Evolutionary conservation across 768 basidiomycete species (phyloP).

Genomic region (Sutorius australiensis): DNA sequence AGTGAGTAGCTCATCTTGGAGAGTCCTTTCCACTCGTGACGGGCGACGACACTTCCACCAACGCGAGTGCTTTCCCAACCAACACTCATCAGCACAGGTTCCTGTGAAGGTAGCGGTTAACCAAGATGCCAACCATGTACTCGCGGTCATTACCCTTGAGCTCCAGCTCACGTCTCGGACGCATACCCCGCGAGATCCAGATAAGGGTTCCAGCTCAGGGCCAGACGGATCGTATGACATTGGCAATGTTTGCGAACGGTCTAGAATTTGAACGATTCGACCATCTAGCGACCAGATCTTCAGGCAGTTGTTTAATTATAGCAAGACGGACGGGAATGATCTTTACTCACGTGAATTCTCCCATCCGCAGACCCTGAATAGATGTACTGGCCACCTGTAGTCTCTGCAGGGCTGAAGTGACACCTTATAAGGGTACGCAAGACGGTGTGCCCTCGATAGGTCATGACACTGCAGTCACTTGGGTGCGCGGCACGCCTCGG

Average conservation of each 20-base stretch:
- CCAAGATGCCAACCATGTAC: neutral
- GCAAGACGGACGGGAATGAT: neutral
- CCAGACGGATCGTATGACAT: conserved; percentile 72
- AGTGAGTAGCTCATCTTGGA: conserved; percentile 62
- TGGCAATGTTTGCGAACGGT: conserved; percentile 70
- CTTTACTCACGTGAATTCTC: conserved; percentile 63
- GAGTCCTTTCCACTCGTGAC: conserved; percentile 96
- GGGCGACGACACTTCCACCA: conserved; percentile 74
- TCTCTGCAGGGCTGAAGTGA: conserved; percentile 91
- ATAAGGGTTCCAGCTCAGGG: conserved; percentile 39
- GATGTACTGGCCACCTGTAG: conserved; percentile 89
- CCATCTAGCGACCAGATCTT: conserved; percentile 98
- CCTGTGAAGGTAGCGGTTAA: conserved; percentile 36
- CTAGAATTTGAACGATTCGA: conserved; percentile 73
- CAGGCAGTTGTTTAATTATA: neutral
- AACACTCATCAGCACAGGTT: conserved; percentile 89
- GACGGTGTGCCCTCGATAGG: conserved; percentile 88
- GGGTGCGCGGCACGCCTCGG: conserved; percentile 69
- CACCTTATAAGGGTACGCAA: conserved; percentile 91
- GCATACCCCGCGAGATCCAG: conserved; percentile 41
- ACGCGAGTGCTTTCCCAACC: conserved; percentile 68
- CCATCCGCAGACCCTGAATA: conserved; percentile 93
- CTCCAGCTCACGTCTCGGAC: conserved; percentile 98
- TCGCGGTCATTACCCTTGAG: conserved; percentile 50
- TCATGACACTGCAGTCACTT: conserved; percentile 91